These are phyloP conservation scores for Mycena belliarum DNA, from an alignment of 768 basidiomycete species.

Conservation along the genomic window DNA sequence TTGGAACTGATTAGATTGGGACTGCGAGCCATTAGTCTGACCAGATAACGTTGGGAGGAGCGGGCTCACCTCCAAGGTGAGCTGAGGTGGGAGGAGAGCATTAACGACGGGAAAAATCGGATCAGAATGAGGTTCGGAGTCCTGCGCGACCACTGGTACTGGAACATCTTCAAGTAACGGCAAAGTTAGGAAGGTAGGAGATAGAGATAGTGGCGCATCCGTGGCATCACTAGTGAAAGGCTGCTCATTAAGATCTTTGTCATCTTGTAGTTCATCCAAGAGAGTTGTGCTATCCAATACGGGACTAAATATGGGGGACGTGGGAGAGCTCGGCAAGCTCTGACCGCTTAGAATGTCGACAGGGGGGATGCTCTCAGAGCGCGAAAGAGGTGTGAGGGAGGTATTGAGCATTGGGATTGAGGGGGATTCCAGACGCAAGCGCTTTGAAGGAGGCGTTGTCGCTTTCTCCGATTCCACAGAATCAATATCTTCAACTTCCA, in stretches of 20 bases:
- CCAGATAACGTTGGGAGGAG: too few relatives aligned
- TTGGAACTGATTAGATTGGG: too few relatives aligned
- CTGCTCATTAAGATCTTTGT: not conserved
- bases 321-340: not conserved
- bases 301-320: not conserved
- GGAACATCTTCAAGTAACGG: not conserved
- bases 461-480: conserved; percentile 20
- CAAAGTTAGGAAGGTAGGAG: not conserved
- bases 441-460: not conserved
- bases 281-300: not conserved
- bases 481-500: not conserved
- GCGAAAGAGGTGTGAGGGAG: not conserved
- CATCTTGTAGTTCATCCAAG: not conserved
- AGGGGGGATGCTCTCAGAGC: conserved; percentile 3
- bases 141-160: not conserved
- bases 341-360: not conserved
- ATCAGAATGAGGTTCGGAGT: not conserved
- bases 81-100: not conserved
- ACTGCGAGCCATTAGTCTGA: too few relatives aligned
- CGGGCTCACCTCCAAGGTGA: conserved; percentile 5
- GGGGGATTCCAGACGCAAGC: not conserved
- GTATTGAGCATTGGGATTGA: not conserved
- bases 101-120: not conserved
- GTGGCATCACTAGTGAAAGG: not conserved
- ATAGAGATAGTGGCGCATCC: not conserved